A percentile compares a stretch with the other conserved stretches of the same genome.
Evolutionary conservation across 179 eudicot genomes (phyloP).

Genomic region (Spergularia azorica): DNA sequence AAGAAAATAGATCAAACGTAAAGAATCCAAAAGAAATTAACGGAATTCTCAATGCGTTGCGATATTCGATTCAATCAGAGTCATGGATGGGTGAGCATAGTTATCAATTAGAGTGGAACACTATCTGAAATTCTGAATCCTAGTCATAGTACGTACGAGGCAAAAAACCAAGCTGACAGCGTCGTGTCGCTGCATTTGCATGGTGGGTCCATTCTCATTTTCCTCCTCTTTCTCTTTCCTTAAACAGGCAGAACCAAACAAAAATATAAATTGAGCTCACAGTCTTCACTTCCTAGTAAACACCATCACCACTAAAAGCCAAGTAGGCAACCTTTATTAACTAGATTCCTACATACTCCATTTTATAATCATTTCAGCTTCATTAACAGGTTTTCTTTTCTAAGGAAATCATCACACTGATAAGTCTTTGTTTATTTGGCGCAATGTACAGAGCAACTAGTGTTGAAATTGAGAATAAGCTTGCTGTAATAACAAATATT

Average conservation of each 20-base stretch:
- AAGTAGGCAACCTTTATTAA: background rate
- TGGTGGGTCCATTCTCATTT: slow-evolving; percentile 14
- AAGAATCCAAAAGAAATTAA: too few relatives aligned
- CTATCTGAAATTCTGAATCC: background rate
- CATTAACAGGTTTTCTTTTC: too few relatives aligned
- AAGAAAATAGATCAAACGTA: too few relatives aligned
- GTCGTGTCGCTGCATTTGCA: slow-evolving; percentile 27
- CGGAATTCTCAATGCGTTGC: too few relatives aligned
- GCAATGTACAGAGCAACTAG: background rate
- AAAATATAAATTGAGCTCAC: background rate
- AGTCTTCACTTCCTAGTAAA: background rate
- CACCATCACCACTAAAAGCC: background rate
- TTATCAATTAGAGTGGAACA: too few relatives aligned
- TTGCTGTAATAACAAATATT: background rate
- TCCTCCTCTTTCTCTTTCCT: background rate
- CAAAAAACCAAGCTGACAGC: background rate
- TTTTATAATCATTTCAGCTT: background rate
- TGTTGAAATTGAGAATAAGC: background rate
- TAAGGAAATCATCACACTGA: too few relatives aligned
- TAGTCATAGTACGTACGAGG: background rate
- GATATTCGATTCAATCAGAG: too few relatives aligned
- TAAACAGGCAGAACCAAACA: background rate
- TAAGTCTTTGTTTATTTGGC: too few relatives aligned
- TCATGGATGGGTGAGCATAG: too few relatives aligned
- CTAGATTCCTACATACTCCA: background rate